Evolutionary conservation across 2,329 filamentous ascomycete genomes (phyloP).

Genomic region (Cryphonectria parasitica): DNA sequence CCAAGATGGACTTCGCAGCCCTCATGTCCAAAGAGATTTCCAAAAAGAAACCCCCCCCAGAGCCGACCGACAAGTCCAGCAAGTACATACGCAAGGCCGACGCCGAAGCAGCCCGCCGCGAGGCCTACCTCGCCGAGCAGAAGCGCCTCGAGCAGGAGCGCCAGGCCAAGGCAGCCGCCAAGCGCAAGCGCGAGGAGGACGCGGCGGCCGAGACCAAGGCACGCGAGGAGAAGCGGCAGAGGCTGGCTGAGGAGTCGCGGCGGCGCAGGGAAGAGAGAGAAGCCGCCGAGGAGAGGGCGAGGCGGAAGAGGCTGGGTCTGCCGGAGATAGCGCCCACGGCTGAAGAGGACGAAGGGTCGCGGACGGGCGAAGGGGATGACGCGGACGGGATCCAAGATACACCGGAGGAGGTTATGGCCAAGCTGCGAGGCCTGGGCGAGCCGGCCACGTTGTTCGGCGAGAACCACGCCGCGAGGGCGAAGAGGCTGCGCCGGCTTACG

Average conservation of each 20-base stretch:
- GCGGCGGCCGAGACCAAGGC: constrained; percentile 69
- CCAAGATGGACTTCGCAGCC: constrained; percentile 89
- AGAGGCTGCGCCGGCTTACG: constrained; percentile 70
- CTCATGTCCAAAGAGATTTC: constrained; percentile 93
- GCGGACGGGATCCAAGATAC: constrained; percentile 60
- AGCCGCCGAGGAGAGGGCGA: constrained; percentile 70
- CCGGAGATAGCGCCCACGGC: constrained; percentile 64
- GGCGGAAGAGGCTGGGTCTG: constrained; percentile 77
- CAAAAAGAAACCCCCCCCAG: constrained; percentile 65
- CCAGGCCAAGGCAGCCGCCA: constrained; percentile 69
- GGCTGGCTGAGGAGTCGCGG: constrained; percentile 80
- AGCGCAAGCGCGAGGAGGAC: constrained; percentile 89
- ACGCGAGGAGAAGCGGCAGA: constrained; percentile 80
- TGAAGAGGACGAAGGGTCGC: constrained; percentile 16
- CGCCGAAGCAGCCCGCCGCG: constrained; percentile 78
- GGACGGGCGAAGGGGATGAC: constrained; percentile 42
- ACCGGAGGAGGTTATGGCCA: constrained; percentile 68
- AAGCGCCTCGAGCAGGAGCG: constrained; percentile 73
- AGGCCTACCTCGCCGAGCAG: constrained; percentile 82
- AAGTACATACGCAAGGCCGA: constrained; percentile 89
- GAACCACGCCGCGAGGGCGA: constrained; percentile 68
- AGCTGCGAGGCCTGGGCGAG: constrained; percentile 72
- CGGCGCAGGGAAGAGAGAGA: constrained; percentile 72
- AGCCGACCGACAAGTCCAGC: constrained; percentile 36
- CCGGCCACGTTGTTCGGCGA: constrained; percentile 83